phyloP scores from a whole-genome alignment of 768 basidiomycete species.

The Mycena pura region DNA sequence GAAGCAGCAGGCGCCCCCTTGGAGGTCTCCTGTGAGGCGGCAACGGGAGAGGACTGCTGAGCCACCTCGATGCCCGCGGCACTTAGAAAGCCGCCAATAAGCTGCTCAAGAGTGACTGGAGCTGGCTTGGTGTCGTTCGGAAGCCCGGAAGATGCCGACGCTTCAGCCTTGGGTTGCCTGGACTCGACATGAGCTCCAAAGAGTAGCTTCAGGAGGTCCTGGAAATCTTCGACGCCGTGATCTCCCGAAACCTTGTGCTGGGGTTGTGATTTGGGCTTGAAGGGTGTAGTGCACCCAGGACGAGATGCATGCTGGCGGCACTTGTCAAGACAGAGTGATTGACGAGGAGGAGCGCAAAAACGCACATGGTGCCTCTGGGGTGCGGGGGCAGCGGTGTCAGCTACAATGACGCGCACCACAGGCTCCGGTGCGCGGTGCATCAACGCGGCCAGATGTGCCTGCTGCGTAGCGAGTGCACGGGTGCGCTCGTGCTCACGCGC shows the following conservation, averaged over 20 bases:
- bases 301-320: not conserved
- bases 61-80: conserved; percentile 6
- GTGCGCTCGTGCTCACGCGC: conserved; percentile 16
- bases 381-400: not conserved
- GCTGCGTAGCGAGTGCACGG: conserved; percentile 15
- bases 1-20: not conserved
- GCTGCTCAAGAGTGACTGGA: conserved; percentile 14
- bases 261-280: not conserved
- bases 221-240: not conserved
- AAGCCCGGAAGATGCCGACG: no score
- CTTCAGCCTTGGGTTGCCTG: not conserved
- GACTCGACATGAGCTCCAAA: conserved; percentile 4
- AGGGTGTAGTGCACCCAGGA: not conserved
- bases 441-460: conserved; percentile 6
- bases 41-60: not conserved
- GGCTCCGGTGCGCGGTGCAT: conserved; percentile 3
- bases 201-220: conserved; percentile 3
- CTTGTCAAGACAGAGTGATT: conserved; percentile 7
- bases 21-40: conserved; percentile 7
- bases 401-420: not conserved
- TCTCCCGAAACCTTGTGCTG: not conserved
- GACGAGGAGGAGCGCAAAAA: not conserved
- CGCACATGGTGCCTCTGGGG: conserved; percentile 9
- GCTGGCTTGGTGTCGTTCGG: conserved; percentile 1
- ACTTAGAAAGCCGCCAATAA: conserved; percentile 24